phyloP scores from a whole-genome alignment of 2,329 filamentous ascomycete species.

The Diaporthe capsici region DNA sequence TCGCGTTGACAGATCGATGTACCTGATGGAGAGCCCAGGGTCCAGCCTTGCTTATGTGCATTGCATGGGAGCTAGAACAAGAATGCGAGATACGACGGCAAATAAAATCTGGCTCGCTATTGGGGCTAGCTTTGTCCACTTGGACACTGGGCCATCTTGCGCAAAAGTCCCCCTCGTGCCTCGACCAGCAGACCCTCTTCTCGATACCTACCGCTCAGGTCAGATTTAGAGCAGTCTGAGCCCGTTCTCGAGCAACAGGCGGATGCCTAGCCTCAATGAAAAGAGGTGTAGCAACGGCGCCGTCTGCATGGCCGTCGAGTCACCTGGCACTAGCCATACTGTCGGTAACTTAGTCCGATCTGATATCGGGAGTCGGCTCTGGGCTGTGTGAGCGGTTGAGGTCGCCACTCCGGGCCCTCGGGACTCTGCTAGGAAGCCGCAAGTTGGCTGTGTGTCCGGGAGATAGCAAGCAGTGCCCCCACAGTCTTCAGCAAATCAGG shows the following conservation, averaged over 20 bases:
- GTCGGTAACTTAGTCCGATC: conserved; percentile 28
- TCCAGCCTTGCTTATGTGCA: conserved; percentile 40
- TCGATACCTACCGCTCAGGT: not conserved
- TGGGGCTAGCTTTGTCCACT: conserved; percentile 10
- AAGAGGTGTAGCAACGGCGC: not conserved
- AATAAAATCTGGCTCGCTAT: not conserved
- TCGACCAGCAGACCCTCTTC: not conserved
- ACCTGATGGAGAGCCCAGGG: conserved; percentile 23
- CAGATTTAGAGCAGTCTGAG: not conserved
- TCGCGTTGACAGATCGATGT: conserved; percentile 5
- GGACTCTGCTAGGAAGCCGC: not conserved
- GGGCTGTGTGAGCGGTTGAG: not conserved
- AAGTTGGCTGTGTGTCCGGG: not conserved
- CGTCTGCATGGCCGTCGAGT: not conserved
- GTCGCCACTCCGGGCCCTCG: not conserved
- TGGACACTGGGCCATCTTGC: conserved; percentile 5
- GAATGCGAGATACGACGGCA: conserved; percentile 14
- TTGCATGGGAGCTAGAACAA: conserved; percentile 12
- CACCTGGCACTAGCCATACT: conserved; percentile 9
- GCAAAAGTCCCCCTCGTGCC: not conserved
- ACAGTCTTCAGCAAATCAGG: not conserved
- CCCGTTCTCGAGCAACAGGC: not conserved
- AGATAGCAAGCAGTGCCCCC: not conserved
- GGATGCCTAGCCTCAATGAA: not conserved
- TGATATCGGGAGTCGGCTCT: conserved; percentile 30